Conservation (phyloP, 1,139 yeast genomes). For the Blastobotrys persicus region DNA sequence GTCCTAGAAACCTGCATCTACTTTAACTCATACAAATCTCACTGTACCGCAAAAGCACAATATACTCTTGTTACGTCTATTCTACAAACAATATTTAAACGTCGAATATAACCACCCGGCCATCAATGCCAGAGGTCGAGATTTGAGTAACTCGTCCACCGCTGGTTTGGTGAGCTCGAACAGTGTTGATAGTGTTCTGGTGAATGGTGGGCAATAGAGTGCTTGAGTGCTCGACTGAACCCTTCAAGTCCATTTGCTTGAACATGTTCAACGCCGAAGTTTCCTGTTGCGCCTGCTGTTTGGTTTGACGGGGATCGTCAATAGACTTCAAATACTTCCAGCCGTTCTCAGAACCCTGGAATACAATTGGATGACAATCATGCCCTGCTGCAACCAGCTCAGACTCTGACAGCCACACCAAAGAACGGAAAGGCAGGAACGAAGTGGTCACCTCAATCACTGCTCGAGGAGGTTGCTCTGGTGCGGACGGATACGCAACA, state of each 20-base stretch:
- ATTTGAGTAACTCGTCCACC: conserved; percentile 50
- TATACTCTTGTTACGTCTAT: background rate
- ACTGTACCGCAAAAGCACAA: background rate
- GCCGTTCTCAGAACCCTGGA: conserved; percentile 63
- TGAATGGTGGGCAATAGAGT: conserved; percentile 73
- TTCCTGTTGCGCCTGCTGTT: conserved; percentile 55
- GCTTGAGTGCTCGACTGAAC: conserved; percentile 55
- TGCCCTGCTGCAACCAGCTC: conserved; percentile 86
- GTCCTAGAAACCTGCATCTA: too few species aligned
- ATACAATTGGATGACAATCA: conserved; percentile 86
- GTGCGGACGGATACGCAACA: conserved; percentile 73
- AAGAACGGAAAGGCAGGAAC: conserved; percentile 75
- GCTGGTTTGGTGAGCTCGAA: conserved; percentile 49
- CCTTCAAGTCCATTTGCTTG: conserved; percentile 92
- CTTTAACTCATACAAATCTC: background rate
- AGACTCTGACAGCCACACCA: conserved; percentile 64
- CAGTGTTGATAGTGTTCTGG: conserved; percentile 81
- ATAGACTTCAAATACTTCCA: conserved; percentile 68
- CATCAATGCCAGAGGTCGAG: conserved; percentile 82
- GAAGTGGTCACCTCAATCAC: conserved; percentile 57
- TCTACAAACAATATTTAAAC: conserved; percentile 18
- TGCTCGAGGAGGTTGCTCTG: conserved; percentile 53
- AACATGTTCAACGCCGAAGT: conserved; percentile 92
- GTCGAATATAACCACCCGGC: conserved; percentile 70
- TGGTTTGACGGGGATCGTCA: conserved; percentile 55